Conservation (phyloP, 2,329 filamentous ascomycete species). For the Raffaelea arxii region DNA sequence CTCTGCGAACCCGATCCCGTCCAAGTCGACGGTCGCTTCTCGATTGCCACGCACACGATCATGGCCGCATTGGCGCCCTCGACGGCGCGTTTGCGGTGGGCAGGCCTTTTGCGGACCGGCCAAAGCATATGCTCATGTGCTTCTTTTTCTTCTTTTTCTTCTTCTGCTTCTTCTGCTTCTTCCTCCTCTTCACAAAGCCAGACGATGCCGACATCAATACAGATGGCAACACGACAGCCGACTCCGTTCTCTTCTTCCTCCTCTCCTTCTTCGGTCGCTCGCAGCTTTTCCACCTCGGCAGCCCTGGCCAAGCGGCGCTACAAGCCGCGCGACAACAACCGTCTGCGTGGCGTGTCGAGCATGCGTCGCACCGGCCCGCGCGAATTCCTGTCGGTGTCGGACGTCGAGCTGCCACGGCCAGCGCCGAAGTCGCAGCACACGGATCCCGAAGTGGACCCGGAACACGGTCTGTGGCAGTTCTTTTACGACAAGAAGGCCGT, state of each 20-base stretch:
- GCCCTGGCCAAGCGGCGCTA: slow-evolving; percentile 31
- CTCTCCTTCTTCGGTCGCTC: background rate
- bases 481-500: slow-evolving; percentile 63
- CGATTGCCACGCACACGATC: background rate
- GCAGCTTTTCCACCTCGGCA: slow-evolving; percentile 46
- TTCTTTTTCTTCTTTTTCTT: background rate
- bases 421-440: slow-evolving; percentile 43
- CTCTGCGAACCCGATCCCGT: no score
- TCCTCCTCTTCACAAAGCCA: background rate
- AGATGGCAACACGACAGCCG: background rate
- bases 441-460: slow-evolving; percentile 48
- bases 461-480: slow-evolving; percentile 90
- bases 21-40: background rate
- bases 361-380: slow-evolving; percentile 68
- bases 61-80: slow-evolving; percentile 8
- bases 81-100: slow-evolving; percentile 2
- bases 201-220: background rate
- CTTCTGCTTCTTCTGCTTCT: background rate
- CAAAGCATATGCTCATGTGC: no score
- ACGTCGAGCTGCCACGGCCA: slow-evolving; percentile 64
- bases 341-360: slow-evolving; percentile 69
- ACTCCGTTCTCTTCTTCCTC: slow-evolving; percentile 17
- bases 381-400: slow-evolving; percentile 63
- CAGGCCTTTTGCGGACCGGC: background rate
- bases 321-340: slow-evolving; percentile 64